Conservation (phyloP, 257 asterid species). For the Fraxinus cuspidata region DNA sequence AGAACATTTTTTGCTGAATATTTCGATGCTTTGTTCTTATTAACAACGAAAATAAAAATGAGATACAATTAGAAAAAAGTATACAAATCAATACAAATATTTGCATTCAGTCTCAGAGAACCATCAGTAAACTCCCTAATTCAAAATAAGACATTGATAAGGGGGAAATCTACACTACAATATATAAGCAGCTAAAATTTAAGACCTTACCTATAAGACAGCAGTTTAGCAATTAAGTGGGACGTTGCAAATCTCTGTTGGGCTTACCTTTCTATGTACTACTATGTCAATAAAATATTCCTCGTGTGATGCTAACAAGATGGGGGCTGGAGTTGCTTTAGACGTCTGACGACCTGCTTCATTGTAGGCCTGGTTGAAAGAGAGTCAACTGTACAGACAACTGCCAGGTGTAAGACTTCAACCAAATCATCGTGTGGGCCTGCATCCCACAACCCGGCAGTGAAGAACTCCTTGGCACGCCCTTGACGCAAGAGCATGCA, state of each 20-base stretch:
- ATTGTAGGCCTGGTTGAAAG: constrained; percentile 80
- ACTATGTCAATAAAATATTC: constrained; percentile 5
- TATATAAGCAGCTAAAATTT: constrained; percentile 56
- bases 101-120: constrained; percentile 53
- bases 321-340: constrained; percentile 86
- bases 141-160: constrained; percentile 39
- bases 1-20: neutral
- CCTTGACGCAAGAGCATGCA: constrained; percentile 83
- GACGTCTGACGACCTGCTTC: constrained; percentile 87
- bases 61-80: too few species aligned
- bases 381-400: constrained; percentile 78
- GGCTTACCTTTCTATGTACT: constrained; percentile 8
- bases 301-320: constrained; percentile 51
- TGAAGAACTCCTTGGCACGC: constrained; percentile 79
- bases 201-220: constrained; percentile 23
- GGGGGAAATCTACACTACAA: constrained; percentile 60
- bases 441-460: constrained; percentile 79
- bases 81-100: constrained; percentile 28
- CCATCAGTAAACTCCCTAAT: constrained; percentile 44
- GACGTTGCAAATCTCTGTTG: constrained; percentile 29
- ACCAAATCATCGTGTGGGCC: constrained; percentile 92
- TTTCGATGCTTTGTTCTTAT: neutral
- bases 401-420: constrained; percentile 76
- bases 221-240: constrained; percentile 27
- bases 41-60: too few species aligned